These are phyloP conservation scores for Geotrichum bryndzae DNA, from an alignment of 1,139 yeast genomes.

Conservation along the genomic window DNA sequence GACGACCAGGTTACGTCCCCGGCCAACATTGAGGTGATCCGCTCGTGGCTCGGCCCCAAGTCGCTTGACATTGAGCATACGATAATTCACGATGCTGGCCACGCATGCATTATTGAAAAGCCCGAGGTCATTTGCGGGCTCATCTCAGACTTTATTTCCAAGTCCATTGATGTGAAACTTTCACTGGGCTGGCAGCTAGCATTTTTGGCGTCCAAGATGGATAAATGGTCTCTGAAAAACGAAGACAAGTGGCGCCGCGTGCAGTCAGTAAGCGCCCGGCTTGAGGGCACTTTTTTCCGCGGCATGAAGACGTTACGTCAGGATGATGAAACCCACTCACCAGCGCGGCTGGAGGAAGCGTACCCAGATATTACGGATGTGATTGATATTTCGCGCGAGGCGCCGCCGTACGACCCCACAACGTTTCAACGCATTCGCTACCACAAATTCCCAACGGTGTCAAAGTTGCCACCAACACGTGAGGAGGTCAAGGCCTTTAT, in stretches of 20 bases:
- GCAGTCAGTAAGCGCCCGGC: constrained; percentile 42
- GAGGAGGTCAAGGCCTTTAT: constrained; percentile 54
- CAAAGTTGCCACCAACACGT: constrained; percentile 68
- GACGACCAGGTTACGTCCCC: constrained; percentile 54
- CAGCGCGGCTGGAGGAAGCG: constrained; percentile 44
- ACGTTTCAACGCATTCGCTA: constrained; percentile 51
- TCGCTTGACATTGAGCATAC: constrained; percentile 26
- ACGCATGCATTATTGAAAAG: constrained; percentile 55
- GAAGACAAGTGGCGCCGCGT: constrained; percentile 64
- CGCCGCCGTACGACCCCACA: constrained; percentile 66
- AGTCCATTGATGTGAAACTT: constrained; percentile 40
- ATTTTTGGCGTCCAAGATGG: constrained; percentile 46
- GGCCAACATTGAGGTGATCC: constrained; percentile 29
- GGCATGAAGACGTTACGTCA: constrained; percentile 76
- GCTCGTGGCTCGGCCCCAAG: constrained; percentile 24
- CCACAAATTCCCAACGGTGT: constrained; percentile 70
- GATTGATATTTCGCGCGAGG: constrained; percentile 69
- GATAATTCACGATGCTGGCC: constrained; percentile 54
- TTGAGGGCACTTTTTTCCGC: constrained; percentile 48
- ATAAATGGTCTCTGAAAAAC: constrained; percentile 75
- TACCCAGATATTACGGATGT: constrained; percentile 52
- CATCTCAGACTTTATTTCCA: constrained; percentile 52
- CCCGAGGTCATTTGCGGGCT: constrained; percentile 64
- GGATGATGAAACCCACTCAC: constrained; percentile 58
- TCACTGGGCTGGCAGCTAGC: constrained; percentile 61